Conservation (phyloP, 805 yeast species). For the Yarrowia phangngaensis region DNA sequence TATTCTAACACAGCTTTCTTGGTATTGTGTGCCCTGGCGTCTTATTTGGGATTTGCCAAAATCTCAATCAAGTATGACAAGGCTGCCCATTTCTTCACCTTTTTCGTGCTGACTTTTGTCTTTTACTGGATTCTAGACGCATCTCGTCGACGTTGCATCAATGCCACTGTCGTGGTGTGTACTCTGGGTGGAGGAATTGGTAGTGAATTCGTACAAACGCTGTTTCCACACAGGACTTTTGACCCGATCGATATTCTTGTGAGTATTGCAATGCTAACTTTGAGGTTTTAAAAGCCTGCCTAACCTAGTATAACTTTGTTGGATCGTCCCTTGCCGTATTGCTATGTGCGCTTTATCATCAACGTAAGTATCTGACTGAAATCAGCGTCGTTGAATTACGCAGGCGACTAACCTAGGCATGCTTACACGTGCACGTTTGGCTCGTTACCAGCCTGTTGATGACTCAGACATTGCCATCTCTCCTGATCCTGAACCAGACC, state of each 20-base stretch:
- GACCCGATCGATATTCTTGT: constrained; percentile 40
- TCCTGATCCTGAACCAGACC: constrained; percentile 20
- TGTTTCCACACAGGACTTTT: constrained; percentile 40
- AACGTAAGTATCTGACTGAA: constrained; percentile 32
- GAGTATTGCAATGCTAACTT: constrained; percentile 32
- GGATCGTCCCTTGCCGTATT: constrained; percentile 39
- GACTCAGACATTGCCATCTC: constrained; percentile 14
- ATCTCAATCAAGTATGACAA: constrained; percentile 40
- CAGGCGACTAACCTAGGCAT: constrained; percentile 29
- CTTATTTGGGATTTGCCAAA: constrained; percentile 38
- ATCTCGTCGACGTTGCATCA: constrained; percentile 39
- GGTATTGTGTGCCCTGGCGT: constrained; percentile 30
- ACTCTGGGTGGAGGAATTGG: constrained; percentile 41
- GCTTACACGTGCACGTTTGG: constrained; percentile 33
- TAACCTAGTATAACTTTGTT: constrained; percentile 37
- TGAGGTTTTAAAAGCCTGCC: constrained; percentile 14
- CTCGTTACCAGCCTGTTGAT: constrained; percentile 24
- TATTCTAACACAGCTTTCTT: constrained; percentile 32
- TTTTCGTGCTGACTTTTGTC: constrained; percentile 40
- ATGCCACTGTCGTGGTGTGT: constrained; percentile 40
- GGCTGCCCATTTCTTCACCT: constrained; percentile 39
- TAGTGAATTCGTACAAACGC: constrained; percentile 41
- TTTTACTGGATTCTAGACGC: constrained; percentile 46
- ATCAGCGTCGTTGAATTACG: not conserved
- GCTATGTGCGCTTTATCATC: constrained; percentile 40